These are phyloP conservation scores for Nemania diffusa DNA, from an alignment of 2,329 filamentous ascomycete species.

Conservation along the genomic window DNA sequence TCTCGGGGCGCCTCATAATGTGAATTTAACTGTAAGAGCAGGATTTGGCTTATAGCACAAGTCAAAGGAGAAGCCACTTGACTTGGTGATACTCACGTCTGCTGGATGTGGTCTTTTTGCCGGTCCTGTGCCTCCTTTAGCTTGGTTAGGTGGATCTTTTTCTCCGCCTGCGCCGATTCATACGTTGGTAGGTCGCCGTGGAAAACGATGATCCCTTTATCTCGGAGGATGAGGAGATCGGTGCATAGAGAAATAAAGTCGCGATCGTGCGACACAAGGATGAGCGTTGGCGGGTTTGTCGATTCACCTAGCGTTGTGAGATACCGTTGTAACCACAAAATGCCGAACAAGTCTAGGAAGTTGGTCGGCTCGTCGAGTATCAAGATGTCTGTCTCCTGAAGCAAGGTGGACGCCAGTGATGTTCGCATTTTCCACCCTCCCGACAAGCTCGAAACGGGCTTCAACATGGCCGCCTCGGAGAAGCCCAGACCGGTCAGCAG, in stretches of 20 bases:
- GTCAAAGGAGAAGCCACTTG: background rate
- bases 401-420: constrained; percentile 71
- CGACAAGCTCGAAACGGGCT: constrained; percentile 72
- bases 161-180: constrained; percentile 73
- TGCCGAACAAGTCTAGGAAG: constrained; percentile 82
- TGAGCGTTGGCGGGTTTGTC: constrained; percentile 69
- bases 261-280: constrained; percentile 86
- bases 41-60: background rate
- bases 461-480: constrained; percentile 67
- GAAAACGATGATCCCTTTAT: constrained; percentile 78
- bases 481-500: constrained; percentile 79
- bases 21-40: background rate
- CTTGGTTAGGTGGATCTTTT: constrained; percentile 72
- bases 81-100: constrained; percentile 56
- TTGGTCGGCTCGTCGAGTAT: constrained; percentile 90
- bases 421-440: constrained; percentile 82
- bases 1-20: background rate
- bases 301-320: constrained; percentile 67
- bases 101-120: constrained; percentile 82
- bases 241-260: constrained; percentile 82
- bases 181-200: constrained; percentile 79
- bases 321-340: constrained; percentile 85
- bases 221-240: constrained; percentile 79
- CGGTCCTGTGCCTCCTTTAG: constrained; percentile 87
- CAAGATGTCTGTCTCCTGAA: constrained; percentile 79